Evolutionary conservation across 2,329 filamentous ascomycete genomes (phyloP), one percentile per base, ranked within the genome.

Genomic region (Paracoccidioides lutzii): DNA sequence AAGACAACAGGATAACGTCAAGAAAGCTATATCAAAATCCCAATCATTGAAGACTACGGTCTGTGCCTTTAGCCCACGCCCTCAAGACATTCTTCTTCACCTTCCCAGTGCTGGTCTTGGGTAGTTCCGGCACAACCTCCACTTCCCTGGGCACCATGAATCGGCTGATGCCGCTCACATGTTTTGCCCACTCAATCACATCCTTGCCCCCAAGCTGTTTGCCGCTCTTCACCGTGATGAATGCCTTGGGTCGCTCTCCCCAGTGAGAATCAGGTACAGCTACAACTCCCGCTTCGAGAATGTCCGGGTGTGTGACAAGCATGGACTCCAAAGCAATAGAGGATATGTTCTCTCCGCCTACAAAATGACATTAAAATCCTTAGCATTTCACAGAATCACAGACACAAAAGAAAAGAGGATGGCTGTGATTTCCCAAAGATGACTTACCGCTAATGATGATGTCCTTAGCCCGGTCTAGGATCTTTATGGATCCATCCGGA

Each of bases 51-150:
- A 58, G 35, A 57, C 54, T 66, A 54, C 64, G 62, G 58, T 71
- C 68, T 12, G 66, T 71, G 43, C 79, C 79, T 67, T 81, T 88
- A 2, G 87, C 87, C 91, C 90, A 95, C 62, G 88, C 85, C 58
- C 93, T 76, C 55, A 98, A 71, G 5, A 95, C 81, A 65, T 95
- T 97, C 81, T 98, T 98, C 79, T 89, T 85, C 58, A 97, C 79
- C 78, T 98, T 98, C 3, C 93, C 93, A 0, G 93, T 98, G 70
- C 87, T 93, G 33, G 93, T 98, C 80, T 98, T 98, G 8, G 93
- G 93, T 61, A 98, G 75, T 70, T 96, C 90, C 5, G 75, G 62
- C n/a, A 98, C 81, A 45, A 97, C 76, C 69, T 95, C 88, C 0
- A 85, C 80, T 69, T 85, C 82, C 52, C 77, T 75, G 10, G 81